A percentile compares a stretch with the other conserved stretches of the same genome.
Conservation (phyloP, 2,329 filamentous ascomycete genomes). For the Ciborinia camelliae region DNA sequence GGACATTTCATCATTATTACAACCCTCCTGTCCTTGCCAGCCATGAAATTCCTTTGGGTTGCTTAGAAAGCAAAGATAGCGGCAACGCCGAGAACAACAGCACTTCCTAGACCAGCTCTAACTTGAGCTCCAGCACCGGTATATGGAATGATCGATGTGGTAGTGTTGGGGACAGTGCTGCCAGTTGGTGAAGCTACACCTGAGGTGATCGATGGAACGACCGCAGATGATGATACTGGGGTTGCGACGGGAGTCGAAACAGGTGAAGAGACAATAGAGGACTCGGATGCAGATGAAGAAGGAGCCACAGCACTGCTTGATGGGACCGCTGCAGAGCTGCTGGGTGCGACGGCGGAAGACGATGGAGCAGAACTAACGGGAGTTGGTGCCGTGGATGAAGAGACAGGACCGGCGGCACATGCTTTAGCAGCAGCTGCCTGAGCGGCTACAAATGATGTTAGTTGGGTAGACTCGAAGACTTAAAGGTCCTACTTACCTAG, state of each 20-base stretch:
- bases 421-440: background rate
- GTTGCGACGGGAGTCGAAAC: background rate
- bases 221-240: background rate
- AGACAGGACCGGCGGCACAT: constrained; percentile 5
- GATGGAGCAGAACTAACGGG: background rate
- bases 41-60: background rate
- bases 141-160: background rate
- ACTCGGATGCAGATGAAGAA: background rate
- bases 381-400: background rate
- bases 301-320: background rate
- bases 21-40: background rate
- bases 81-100: background rate
- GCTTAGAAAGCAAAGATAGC: background rate
- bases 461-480: background rate
- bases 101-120: constrained; percentile 3
- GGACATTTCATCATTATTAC: constrained; percentile 3
- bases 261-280: background rate
- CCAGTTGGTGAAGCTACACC: constrained; percentile 16
- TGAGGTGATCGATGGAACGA: background rate
- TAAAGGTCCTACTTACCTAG: constrained; percentile 8
- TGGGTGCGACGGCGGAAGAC: background rate
- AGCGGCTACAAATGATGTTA: constrained; percentile 2
- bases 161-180: constrained; percentile 2
- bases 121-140: constrained; percentile 13
- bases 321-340: background rate